phyloP scores from a whole-genome alignment of 2,329 filamentous ascomycete species.

The Colletotrichum simmondsii region DNA sequence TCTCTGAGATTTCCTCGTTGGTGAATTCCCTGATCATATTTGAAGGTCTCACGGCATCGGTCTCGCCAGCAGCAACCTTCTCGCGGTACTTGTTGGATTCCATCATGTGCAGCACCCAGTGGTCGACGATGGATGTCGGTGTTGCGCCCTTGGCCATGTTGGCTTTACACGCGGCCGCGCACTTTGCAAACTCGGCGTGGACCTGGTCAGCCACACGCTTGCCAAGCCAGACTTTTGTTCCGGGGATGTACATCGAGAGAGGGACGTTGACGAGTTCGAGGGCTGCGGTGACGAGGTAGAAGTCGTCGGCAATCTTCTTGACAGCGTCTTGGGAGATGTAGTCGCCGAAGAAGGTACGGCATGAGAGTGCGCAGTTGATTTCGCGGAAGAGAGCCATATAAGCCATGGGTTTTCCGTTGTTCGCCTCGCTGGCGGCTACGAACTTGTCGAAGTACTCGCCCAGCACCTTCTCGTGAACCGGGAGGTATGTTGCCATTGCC shows the following conservation, averaged over 20 bases:
- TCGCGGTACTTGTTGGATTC: conserved; percentile 76
- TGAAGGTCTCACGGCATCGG: conserved; percentile 51
- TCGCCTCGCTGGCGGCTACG: conserved; percentile 64
- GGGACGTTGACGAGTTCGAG: conserved; percentile 85
- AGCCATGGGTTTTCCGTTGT: conserved; percentile 66
- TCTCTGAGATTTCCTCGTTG: conserved; percentile 59
- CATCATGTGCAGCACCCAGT: conserved; percentile 80
- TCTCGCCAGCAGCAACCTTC: conserved; percentile 68
- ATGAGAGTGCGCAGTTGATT: conserved; percentile 82
- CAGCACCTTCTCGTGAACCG: conserved; percentile 79
- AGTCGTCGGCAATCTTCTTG: conserved; percentile 82
- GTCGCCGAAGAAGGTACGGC: conserved; percentile 82
- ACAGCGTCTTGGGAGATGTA: conserved; percentile 80
- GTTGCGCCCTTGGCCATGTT: conserved; percentile 77
- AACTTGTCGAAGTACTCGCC: conserved; percentile 77
- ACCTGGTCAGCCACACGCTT: conserved; percentile 81
- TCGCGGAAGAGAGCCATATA: conserved; percentile 82
- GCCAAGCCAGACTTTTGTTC: conserved; percentile 80
- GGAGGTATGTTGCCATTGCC: conserved; percentile 77
- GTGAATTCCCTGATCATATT: conserved; percentile 63
- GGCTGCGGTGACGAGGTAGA: conserved; percentile 81
- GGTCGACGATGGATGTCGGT: conserved; percentile 80
- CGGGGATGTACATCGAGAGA: conserved; percentile 74
- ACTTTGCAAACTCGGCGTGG: conserved; percentile 75
- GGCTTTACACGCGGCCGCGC: conserved; percentile 76